Base-by-base conservation (phyloP, 768 basidiomycete genomes). In the Agrocybe chaxingu region DNA sequence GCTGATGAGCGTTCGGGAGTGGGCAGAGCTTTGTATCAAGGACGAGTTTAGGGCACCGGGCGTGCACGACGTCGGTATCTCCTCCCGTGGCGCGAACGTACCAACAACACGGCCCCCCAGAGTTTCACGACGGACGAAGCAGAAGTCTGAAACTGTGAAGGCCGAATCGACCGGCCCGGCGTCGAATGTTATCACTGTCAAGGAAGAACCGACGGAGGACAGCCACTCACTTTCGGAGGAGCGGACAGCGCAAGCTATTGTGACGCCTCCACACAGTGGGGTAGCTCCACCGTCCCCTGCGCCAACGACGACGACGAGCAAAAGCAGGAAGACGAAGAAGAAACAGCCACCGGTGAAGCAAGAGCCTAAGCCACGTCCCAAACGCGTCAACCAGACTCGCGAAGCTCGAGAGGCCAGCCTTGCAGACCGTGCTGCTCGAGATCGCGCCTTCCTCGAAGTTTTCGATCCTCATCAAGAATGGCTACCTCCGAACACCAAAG, bases 1-100 rank as follows among this genome's bases (percentile, higher is more conserved):
- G 57, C 66, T 81, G 45, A 85, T 90, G 82, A 92, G 88, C 61
- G 82, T 91, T 16, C 84, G 89, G 47, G 92, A 95, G 66, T 95
- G 92, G 92, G 80, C 79, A 0, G 91, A 93, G 61, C 67, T 91
- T 4, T 89, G 88, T 56, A 66, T 65, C 24, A 84, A 80, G 54
- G 84, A 87, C 9, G 88, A 90, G 11, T 82, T 81, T 50, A 79
- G 84, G 30, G 80, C 89, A 0, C 92, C 89, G 8, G 80, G 85
- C n/a, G 69, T 84, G 18, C 76, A 81, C 36, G 87, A 89, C 52
- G 72, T 89, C 38, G 84, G 84, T 10, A 62, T 81, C 35, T 79
- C 73, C 62, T 76, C 60, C 47, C 76, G 69, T 38, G 66, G 64
- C 50, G 64, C 57, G 56, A 74, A 58, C 55, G 48, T 56, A 57